A percentile compares a stretch with the other conserved stretches of the same genome.
Conservation (phyloP, 257 asterid genomes). For the Osmanthus fragrans region DNA sequence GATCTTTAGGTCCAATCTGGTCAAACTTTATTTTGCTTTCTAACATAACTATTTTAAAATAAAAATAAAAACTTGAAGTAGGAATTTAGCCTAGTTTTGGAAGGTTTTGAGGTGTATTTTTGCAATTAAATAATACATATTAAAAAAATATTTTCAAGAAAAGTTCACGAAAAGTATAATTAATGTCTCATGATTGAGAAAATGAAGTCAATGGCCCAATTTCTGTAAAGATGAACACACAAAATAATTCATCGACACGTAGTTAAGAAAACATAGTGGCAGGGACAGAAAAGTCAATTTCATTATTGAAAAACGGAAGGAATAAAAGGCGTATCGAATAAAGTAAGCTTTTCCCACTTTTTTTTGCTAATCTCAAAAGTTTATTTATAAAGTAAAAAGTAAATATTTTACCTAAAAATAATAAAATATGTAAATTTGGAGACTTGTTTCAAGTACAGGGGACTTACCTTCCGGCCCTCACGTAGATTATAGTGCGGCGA, state of each 20-base stretch:
- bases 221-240: background rate
- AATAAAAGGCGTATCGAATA: slow-evolving; percentile 7
- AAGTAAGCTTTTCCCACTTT: background rate
- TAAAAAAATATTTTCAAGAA: background rate
- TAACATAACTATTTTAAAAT: too few relatives aligned
- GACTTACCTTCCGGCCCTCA: slow-evolving; percentile 56
- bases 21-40: too few relatives aligned
- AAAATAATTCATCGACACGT: background rate
- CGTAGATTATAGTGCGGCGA: slow-evolving; percentile 44
- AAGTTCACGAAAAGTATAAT: background rate
- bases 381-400: background rate
- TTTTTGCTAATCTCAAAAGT: background rate
- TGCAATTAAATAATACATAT: background rate
- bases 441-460: background rate
- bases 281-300: background rate
- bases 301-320: background rate
- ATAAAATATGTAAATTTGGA: background rate
- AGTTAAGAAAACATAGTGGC: background rate
- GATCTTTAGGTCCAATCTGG: background rate
- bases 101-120: background rate
- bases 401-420: background rate
- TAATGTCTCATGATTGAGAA: background rate
- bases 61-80: too few relatives aligned
- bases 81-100: background rate
- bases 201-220: background rate